Percentiles rank a stretch among this genome's conserved stretches.
These are phyloP conservation scores for Plasmodium ovale DNA, from an alignment of 169 alveolate genomes.

Conservation along the genomic window DNA sequence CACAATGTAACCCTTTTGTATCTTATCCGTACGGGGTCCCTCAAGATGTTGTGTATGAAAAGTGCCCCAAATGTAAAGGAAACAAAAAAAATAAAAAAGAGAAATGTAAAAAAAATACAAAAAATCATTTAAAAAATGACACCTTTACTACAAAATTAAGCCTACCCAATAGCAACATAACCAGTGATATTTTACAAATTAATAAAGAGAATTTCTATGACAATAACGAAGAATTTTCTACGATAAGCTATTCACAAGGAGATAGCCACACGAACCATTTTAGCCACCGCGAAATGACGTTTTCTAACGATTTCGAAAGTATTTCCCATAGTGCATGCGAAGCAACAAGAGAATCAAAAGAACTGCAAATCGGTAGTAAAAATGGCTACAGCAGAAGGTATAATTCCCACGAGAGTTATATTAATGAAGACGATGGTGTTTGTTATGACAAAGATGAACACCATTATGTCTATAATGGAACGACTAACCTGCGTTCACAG, in stretches of 20 bases:
- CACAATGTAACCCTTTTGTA: constrained; percentile 68
- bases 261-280: not conserved
- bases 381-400: not conserved
- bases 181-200: not conserved
- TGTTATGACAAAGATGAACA: constrained; percentile 2
- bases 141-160: constrained; percentile 20
- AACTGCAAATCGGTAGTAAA: not conserved
- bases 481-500: constrained; percentile 16
- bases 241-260: not conserved
- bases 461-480: constrained; percentile 40
- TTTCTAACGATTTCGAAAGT: constrained; percentile 14
- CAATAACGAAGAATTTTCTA: not conserved
- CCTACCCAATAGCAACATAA: not conserved
- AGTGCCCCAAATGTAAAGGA: constrained; percentile 68
- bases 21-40: constrained; percentile 73
- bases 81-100: constrained; percentile 20
- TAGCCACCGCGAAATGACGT: not conserved
- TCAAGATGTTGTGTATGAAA: constrained; percentile 44
- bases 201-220: not conserved
- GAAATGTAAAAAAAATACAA: not conserved
- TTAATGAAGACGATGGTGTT: not conserved
- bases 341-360: not conserved
- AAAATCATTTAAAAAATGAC: not conserved
- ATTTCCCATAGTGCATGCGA: not conserved
- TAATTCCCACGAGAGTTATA: not conserved